Base-by-base conservation (phyloP, 176 grass and related monocot genomes). In the Bromus sterilis region DNA sequence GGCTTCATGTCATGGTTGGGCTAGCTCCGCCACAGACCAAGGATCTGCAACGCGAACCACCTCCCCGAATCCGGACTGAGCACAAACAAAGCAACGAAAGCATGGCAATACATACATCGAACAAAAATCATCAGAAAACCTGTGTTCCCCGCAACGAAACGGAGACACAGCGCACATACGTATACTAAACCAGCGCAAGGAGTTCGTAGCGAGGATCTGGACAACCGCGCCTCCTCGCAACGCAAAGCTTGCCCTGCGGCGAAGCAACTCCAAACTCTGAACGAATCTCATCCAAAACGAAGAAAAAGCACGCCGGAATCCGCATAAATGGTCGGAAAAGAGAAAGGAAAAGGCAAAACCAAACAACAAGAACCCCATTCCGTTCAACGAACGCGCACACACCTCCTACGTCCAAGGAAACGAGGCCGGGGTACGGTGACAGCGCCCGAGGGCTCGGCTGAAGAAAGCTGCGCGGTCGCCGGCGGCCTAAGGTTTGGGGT, bases 281-380 rank as follows among this genome's bases (percentile, higher is more conserved):
- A 11, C 26, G 55, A 41, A 37, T 33, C 56, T 56, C 43, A 55
- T 9, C 33, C 21, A 56, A 25, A 25, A 34, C 56, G 34, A 43
- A 83, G n/a, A 72, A 20, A 42, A 21, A 46, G 15, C 28, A 25
- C 59, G 32, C 80, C 76, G 58, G 76, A 80, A 79, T 59, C 26
- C 5, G 16, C 48, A 16, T 25, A 56, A 66, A 75, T 9, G 6
- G 4, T n/a, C n/a, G n/a, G n/a, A n/a, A n/a, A n/a, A n/a, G n/a
- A n/a, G 12, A 29, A 71, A 46, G 11, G 5, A 24, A 25, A 29
- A 29, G 2, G 68, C 4, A 72, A 82, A 69, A 24, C 51, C 57
- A 29, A 21, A 23, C 49, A 10, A 12, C 1, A 12, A 35, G n/a
- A 86, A 36, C 56, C 71, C 49, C 72, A 25, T 70, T 77, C 76